Evolutionary conservation across 331 rosid species (phyloP), one percentile per base, ranked within the genome.

Genomic region (Phaseolus coccineus): DNA sequence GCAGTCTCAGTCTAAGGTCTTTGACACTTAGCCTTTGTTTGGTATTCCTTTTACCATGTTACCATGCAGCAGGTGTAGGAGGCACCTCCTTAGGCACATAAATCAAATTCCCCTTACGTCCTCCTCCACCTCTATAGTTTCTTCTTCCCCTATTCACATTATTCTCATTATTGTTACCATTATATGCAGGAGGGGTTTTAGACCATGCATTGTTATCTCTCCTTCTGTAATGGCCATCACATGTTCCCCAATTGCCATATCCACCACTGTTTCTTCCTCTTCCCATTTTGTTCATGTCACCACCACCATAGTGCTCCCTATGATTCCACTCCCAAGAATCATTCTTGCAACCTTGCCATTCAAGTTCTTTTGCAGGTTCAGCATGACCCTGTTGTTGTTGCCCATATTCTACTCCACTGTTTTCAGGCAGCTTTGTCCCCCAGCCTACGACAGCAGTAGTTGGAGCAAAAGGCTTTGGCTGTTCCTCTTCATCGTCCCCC

Each of bases 91-190:
- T 65, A 5, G 71, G 71, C 12, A 56, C 67, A 74, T 78, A 66
- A 4, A 65, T 66, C 42, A 73, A 86, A 78, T 84, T 83, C 13
- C 19, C 85, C 33, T 77, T 70, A 69, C 82, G 80, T 70, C 86
- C 76, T 78, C 90, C 89, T 77, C 62, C 69, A 9, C 64, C 64
- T 58, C 65, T 71, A 4, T 79, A 37, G 44, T 71, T 80, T 66
- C 88, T 80, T 86, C 91, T 74, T 27, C 90, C 92, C 46, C 66
- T 63, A 42, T 71, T 85, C 78, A 66, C 47, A 72, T 74, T 87
- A 79, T 79, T 33, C 16, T 81, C 82, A 33, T 33, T 27, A 33
- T 16, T 27, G 55, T 86, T 74, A 7, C 84, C 87, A 6, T 81
- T 77, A 63, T 79, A 83, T 65, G 86, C 67, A 58, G n/a, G 1